Evolutionary conservation across 2,329 filamentous ascomycete genomes (phyloP), one percentile per base, ranked within the genome.

Genomic region (Hymenoscyphus repandus): DNA sequence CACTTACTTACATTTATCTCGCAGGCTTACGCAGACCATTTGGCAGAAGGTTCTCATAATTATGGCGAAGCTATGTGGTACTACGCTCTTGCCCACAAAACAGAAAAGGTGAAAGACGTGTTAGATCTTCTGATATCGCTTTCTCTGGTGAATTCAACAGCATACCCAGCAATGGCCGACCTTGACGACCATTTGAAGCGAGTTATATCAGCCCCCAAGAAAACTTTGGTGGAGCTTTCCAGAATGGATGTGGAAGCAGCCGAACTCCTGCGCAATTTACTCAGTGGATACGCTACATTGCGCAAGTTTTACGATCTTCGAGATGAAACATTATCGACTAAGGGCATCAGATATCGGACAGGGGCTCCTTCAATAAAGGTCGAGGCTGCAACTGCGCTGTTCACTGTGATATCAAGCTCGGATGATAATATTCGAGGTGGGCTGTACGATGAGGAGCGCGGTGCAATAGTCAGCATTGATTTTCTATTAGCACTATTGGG

Each of bases 401-500:
- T 89, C 39, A 86, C 89, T n/a, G 85, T 95, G 52, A 87, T 96
- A 60, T 81, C 85, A 48, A 93, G 88, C 64, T 86, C 92, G 2
- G 86, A 88, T 51, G 90, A 96, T 67, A 92, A 89, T 65, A 95
- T 97, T 61, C 87, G 88, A 51, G 92, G 92, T 49, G 92, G 92
- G 1, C 74, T 96, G 2, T 95, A 90, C 66, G 91, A 97, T 64
- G 82, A 84, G 20, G 79, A 81, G 15, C 80, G 88, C 11, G 87
- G 91, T 63, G 84, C 88, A 0, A 89, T 95, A 6, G 86, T 96
- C 15, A 88, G 88, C 60, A 88, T 95, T 55, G 92, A 97, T 61
- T 91, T 91, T 47, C 70, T 97, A 18, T 75, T 96, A 7, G 83
- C 86, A 2, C 74, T 97, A 12, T 77, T 97, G 1, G 91, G 90